Evolutionary conservation across 352 stramenopile species (phyloP), one percentile per base, ranked within the genome.

Genomic region (Elongisporangium senticosum): DNA sequence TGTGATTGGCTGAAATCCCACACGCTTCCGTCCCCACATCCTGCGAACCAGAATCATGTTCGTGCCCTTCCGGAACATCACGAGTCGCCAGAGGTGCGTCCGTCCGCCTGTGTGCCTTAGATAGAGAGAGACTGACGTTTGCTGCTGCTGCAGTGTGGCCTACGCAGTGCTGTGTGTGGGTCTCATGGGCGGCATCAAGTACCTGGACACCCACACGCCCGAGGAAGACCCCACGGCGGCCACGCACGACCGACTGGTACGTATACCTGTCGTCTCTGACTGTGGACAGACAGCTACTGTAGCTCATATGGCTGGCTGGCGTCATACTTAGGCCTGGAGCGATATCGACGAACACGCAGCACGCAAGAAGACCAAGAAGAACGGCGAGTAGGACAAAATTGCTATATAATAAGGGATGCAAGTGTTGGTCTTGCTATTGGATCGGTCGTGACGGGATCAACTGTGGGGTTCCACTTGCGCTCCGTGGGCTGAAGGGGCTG

Each of bases 31-130:
- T 10, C 33, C 33, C 13, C 8, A 7, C 7, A 10, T 14, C 13
- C 28, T 39, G 28, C 28, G 28, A 39, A 39, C 28, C 33, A 43
- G 33, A 43, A 43, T 43, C 39, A 79, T 83, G 74, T 79, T 87
- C 65, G 62, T 89, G 63, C 73, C 77, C 58, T 89, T 89, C 74
- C 71, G 72, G 62, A 75, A 83, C 65, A 60, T 89, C 55, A 76
- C 77, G 50, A 75, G 69, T 15, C 65, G 70, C 11, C 77, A 90
- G 62, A 89, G 76, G 77, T 89, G 55, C 3, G 62, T 61, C 15
- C 19, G 28, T 57, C 20, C 7, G n/a, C n/a, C n/a, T n/a, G n/a
- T 26, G 7, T 39, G 33, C 13, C 28, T 39, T 17, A 43, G 50
- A 19, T 49, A 7, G 21, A 3, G 48, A 40, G 49, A 58, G 40